These are phyloP conservation scores for Ganoderma lucidum DNA, from an alignment of 1,284 basidiomycete species.

Conservation along the genomic window DNA sequence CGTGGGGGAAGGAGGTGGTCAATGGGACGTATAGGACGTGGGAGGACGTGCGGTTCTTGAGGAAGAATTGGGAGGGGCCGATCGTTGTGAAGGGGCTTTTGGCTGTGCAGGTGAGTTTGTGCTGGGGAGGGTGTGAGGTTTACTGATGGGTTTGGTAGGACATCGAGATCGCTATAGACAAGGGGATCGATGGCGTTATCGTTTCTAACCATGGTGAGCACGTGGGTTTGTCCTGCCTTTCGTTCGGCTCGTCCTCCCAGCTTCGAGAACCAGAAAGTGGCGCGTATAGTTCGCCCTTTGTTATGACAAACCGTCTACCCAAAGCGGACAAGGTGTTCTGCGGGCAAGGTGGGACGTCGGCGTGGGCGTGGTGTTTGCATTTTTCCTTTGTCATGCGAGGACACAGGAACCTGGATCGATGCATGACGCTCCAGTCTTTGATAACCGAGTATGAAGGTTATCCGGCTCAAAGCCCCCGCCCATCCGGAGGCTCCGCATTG, in stretches of 20 bases:
- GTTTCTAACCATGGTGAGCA: constrained; percentile 81
- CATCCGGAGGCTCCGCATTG: neutral
- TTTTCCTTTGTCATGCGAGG: no score
- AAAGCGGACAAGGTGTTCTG: no score
- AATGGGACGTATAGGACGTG: constrained; percentile 67
- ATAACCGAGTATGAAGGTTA: neutral
- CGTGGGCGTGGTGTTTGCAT: no score
- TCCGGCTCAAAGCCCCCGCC: neutral
- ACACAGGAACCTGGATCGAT: neutral
- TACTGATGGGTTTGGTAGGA: constrained; percentile 53
- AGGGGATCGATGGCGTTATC: constrained; percentile 78
- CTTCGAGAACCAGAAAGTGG: no score
- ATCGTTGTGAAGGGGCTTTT: constrained; percentile 79
- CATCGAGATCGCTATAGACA: constrained; percentile 70
- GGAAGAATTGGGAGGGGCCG: constrained; percentile 74
- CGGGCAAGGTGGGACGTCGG: no score
- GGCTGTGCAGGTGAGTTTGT: constrained; percentile 32
- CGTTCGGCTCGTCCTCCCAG: neutral
- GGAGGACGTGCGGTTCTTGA: constrained; percentile 70
- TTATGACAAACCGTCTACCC: neutral
- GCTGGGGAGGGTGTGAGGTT: neutral
- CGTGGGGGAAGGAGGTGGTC: constrained; percentile 65
- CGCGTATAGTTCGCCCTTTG: no score
- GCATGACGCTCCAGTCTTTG: neutral
- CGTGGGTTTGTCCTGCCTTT: neutral